Base-by-base conservation (phyloP, 2,329 filamentous ascomycete genomes). In the Calonectria pauciramosa region DNA sequence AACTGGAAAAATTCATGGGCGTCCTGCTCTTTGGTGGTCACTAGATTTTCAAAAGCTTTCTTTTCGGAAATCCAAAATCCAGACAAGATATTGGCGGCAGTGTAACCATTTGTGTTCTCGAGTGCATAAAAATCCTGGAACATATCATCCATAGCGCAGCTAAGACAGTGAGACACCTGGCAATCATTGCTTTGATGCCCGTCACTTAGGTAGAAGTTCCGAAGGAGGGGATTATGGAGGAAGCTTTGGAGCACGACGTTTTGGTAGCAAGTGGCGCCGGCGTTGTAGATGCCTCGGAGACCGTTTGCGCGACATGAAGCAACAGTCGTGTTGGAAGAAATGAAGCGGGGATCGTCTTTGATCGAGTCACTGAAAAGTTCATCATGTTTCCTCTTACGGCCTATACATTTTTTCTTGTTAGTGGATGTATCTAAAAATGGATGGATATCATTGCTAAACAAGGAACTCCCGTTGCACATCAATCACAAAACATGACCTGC, bases 251-350 rank as follows among this genome's bases (percentile, higher is more conserved):
- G 89, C 63, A 99, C 96, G 36, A 98, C 96, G 80, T 97, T 98
- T 90, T 99, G 96, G 86, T 98, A 99, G 87, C 96, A 99, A 14
- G 97, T 99, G 73, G 97, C 96, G n/a, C 96, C 97, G 84, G 98
- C 96, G 82, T 99, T 99, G 86, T 98, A 98, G 75, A 99, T 94
- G 38, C 96, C 96, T 44, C 97, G 93, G 49, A 98, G 91, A 13
- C 97, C 96, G 78, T 94, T 96, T 23, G 95, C 96, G 71, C 95
- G 93, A 83, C 96, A 98, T 16, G 95, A 94, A 9, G 95, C 93
- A 72, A 93, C 91, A 34, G 91, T 93, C 16, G 96, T 96, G 82
- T 98, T 97, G 74, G 89, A 89, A 51, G 92, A 90, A 77, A 98
- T 93, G 80, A 95, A 96, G 70, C 92, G 89, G 72, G 95, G 92